Evolutionary conservation across 345 rosid species (phyloP), one percentile per base, ranked within the genome.

Genomic region (Theobroma cacao): DNA sequence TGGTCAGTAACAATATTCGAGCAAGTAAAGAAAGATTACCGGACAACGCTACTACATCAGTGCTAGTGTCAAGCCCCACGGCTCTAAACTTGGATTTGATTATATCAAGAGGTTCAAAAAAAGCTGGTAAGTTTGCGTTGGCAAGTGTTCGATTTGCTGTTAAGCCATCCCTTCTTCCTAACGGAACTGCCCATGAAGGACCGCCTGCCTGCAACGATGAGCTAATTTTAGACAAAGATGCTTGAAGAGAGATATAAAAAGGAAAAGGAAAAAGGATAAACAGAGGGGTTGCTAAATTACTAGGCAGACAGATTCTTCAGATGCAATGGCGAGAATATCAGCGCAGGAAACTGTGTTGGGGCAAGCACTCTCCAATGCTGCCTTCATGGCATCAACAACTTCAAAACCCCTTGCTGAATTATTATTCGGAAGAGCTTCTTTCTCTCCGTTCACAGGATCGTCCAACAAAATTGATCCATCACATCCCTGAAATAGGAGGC

Each of bases 401-500:
- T 84, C 55, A 30, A 78, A 90, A 6, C 93, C 95, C 75, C 93
- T 84, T 0, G 70, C 82, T 0, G 95, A 91, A 45, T 91, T 91
- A 53, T 77, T 84, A 48, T 90, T 91, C 6, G 88, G 85, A 43
- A 14, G 0, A 2, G 94, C 87, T 61, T 84, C 85, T 79, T 91
- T 91, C 79, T 91, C 92, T 5, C 85, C 82, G 3, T 65, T 28
- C 56, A 86, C 83, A 3, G 89, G 79, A 60, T 82, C 79, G 80
- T 91, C 92, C 56, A 91, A 80, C 81, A 91, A 38, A 52, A 89
- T 58, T 4, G 94, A 89, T 24, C 78, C 91, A 75, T 91, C 92
- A 56, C 94, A 91, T 7, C 91, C 93, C 93, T 90, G 83, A 56
- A 71, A 43, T 34, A 61, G 8, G 18, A 40, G 26, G 10, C 30